Evolutionary conservation across 257 asterid genomes (phyloP), one percentile per base, ranked within the genome.

Genomic region (Ehretia macrophylla): DNA sequence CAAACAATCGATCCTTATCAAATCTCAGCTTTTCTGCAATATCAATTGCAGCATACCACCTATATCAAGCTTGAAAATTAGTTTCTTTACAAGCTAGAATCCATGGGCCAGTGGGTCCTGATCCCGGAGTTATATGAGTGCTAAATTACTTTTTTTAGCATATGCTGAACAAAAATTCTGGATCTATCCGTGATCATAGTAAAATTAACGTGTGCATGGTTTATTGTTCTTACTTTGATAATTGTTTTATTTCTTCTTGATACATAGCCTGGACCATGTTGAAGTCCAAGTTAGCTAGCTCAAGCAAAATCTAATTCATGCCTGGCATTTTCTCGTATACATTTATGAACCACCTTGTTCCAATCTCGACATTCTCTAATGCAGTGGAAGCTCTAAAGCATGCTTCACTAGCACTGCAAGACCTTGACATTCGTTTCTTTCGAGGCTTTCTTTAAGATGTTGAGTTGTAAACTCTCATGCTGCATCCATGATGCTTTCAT

Each of bases 281-380:
- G 55, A 17, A 51, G 55, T 51, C 55, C 27, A 51, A 51, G 10
- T 51, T 51, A 17, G 55, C 55, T 17, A 51, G 55, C 22, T 51
- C 27, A 10, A 51, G 27, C 10, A 51, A 12, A 17, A 21, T n/a
- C 8, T 9, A 23, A 17, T 51, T 51, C 5, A 5, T 51, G 55
- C 22, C 22, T 51, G 4, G 55, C 22, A 17, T 11, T 51, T 17
- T 18, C 32, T 51, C 55, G n/a, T 51, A 51, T 17, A 17, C 11
- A 51, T 17, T 21, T 17, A 51, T 51, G 55, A 51, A 51, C 55
- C 55, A 51, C 17, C 55, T 42, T 14, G 47, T 42, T 42, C 47
- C 8, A 42, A 42, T 42, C 47, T 42, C 47, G 16, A 42, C 47
- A 42, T 42, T 42, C 47, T 42, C 47, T 10, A 14, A 14, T 42